A percentile compares a stretch with the other conserved stretches of the same genome.
Conservation (phyloP, 1,139 yeast genomes). For the Sugiyamaella sp. region DNA sequence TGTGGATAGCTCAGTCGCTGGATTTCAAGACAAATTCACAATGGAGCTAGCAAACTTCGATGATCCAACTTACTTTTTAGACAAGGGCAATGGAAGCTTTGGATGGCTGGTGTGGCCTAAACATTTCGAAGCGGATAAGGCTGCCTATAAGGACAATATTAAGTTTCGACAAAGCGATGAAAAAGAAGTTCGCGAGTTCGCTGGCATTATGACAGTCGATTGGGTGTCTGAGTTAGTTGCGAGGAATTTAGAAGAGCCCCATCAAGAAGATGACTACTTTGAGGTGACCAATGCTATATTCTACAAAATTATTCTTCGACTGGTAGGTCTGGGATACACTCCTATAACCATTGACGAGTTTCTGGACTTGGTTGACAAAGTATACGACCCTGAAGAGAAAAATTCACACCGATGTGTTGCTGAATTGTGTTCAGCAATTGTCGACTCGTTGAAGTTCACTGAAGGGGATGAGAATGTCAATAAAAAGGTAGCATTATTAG, state of each 20-base stretch:
- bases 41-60: conserved; percentile 54
- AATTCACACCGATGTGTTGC: conserved; percentile 46
- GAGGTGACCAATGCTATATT: conserved; percentile 36
- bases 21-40: conserved; percentile 51
- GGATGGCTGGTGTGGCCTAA: conserved; percentile 88
- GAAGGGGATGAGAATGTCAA: conserved; percentile 27
- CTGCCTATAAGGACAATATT: conserved; percentile 38
- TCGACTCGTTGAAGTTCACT: conserved; percentile 34
- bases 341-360: conserved; percentile 33
- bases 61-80: conserved; percentile 38
- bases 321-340: conserved; percentile 32
- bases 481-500: conserved; percentile 49
- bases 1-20: conserved; percentile 49
- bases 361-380: conserved; percentile 25
- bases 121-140: conserved; percentile 52
- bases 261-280: conserved; percentile 42
- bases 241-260: conserved; percentile 46
- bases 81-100: conserved; percentile 48
- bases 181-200: conserved; percentile 50
- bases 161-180: conserved; percentile 47
- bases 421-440: conserved; percentile 43
- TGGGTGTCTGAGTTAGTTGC: conserved; percentile 62
- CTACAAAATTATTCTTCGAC: conserved; percentile 32
- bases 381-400: conserved; percentile 39
- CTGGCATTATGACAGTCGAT: conserved; percentile 51